Conservation (phyloP, 169 alveolate genomes). For the Sarcocystis neurona region DNA sequence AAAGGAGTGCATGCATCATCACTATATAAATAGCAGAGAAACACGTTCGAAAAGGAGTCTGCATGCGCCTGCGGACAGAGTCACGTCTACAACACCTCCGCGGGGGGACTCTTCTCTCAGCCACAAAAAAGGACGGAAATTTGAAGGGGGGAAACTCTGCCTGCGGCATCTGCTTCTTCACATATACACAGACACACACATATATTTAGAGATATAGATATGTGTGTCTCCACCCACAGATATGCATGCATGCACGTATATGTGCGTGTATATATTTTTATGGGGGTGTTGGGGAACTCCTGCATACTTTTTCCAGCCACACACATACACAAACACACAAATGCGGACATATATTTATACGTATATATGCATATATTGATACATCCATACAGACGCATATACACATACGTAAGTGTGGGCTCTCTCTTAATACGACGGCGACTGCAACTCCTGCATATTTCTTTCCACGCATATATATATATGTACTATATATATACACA, state of each 20-base stretch:
- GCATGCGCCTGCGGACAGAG: too few species aligned
- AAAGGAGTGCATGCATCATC: too few species aligned
- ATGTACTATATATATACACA: not conserved
- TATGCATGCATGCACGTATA: not conserved
- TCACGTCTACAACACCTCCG: too few species aligned
- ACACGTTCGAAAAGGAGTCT: too few species aligned
- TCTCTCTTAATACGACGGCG: not conserved
- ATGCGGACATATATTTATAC: not conserved
- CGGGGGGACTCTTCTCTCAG: too few species aligned
- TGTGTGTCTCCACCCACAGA: not conserved
- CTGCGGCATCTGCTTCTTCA: too few species aligned
- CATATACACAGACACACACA: not conserved
- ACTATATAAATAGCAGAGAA: too few species aligned
- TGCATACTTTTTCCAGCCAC: too few species aligned
- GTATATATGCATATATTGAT: not conserved
- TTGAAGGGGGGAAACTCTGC: too few species aligned
- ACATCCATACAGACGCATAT: not conserved
- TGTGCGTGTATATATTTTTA: constrained; percentile 3
- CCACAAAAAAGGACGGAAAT: too few species aligned
- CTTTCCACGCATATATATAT: not conserved
- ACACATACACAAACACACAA: too few species aligned
- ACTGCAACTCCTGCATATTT: not conserved
- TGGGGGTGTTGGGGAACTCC: too few species aligned
- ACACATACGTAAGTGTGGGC: not conserved
- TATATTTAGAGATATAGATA: not conserved